Base-by-base conservation (phyloP, 345 rosid species). In the Cardamine chenopodiifolia region DNA sequence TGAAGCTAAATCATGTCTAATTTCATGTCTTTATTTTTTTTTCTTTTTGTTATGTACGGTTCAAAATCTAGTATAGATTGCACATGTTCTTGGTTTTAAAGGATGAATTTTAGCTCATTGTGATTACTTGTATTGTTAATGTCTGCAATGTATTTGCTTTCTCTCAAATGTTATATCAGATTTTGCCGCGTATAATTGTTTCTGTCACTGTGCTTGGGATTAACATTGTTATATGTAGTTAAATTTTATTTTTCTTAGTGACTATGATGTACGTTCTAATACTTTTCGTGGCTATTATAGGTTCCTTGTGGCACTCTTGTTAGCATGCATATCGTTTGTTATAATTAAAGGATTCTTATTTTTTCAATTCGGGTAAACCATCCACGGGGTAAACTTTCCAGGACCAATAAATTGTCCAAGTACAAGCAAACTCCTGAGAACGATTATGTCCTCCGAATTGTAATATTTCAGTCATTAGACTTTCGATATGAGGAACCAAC, bases 281-380 rank as follows among this genome's bases (percentile, higher is more conserved):
- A 70, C 66, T 49, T 66, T 3, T 71, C 62, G 31, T 59, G 66
- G 49, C 39, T 66, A 54, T 54, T 84, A 66, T 72, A 94, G 98
- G 90, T 89, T 90, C 80, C 87, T 94, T 67, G 70, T 91, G 80
- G 94, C 83, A 66, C 97, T 91, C 64, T 82, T 91, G 34, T 66
- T 73, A 26, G 91, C 91, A 68, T 94, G 98, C 84, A 71, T 87
- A 86, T 88, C 97, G 4, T 94, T 94, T 82, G 90, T 94, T 67
- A 12, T 86, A 53, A 88, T 91, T 40, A 96, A 96, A 23, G 97
- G 96, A 71, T 73, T 89, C 66, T 78, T 94, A 10, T 87, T 94
- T 85, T 91, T 81, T 82, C 85, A 83, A 78, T 81, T 85, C 78
- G 84, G 98, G 98, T 94, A 84, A 85, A 4, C 31, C 7, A 23